Conservation (phyloP, 495 filamentous ascomycete species). For the Gamarada debralockiae region DNA sequence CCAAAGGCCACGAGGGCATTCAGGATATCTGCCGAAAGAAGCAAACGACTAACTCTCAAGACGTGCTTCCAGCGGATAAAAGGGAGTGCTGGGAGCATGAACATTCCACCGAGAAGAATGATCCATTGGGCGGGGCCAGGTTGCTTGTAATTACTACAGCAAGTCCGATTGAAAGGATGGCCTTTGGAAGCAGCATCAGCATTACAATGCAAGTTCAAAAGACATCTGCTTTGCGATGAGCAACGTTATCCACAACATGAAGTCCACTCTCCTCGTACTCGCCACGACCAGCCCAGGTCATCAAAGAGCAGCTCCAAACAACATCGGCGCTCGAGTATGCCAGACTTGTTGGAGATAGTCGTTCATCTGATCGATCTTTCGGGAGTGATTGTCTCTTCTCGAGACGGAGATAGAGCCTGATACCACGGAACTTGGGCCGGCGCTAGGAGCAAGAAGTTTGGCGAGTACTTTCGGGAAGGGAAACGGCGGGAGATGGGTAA, state of each 20-base stretch:
- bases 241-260: constrained; percentile 46
- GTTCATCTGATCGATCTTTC: constrained; percentile 53
- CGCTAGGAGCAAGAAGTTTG: constrained; percentile 42
- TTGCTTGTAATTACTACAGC: constrained; percentile 45
- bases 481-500: background rate
- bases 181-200: constrained; percentile 30
- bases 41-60: background rate
- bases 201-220: constrained; percentile 59
- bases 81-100: constrained; percentile 20
- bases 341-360: constrained; percentile 43
- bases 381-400: constrained; percentile 44
- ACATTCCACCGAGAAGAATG: constrained; percentile 26
- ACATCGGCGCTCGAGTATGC: constrained; percentile 39
- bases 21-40: constrained; percentile 3
- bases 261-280: constrained; percentile 47
- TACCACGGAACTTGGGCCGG: constrained; percentile 55
- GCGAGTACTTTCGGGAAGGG: constrained; percentile 8
- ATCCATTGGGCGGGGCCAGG: constrained; percentile 32
- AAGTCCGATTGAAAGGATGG: constrained; percentile 52
- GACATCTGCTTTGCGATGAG: constrained; percentile 46
- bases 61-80: constrained; percentile 20
- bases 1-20: constrained; percentile 26
- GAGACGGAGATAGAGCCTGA: constrained; percentile 38
- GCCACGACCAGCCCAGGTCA: constrained; percentile 32
- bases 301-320: constrained; percentile 46